Conservation (phyloP, 2,329 filamentous ascomycete species). For the Cercospora citrullina region DNA sequence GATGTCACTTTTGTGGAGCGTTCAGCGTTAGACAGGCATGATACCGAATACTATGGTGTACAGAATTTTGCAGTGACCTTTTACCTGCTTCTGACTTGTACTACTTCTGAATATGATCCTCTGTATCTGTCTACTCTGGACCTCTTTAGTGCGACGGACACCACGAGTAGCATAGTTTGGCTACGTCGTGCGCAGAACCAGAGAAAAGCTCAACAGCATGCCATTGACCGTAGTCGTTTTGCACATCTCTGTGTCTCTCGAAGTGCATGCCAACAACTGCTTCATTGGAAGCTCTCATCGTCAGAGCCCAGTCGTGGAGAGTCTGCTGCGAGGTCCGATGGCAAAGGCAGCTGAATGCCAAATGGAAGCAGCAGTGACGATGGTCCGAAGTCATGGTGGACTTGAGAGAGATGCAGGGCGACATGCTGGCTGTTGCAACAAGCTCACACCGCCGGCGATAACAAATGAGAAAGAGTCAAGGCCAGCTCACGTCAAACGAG, state of each 20-base stretch:
- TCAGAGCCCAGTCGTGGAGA: not conserved
- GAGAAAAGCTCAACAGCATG: not conserved
- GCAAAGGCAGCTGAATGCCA: too few species aligned
- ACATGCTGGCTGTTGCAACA: too few species aligned
- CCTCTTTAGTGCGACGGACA: not conserved
- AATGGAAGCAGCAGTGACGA: too few species aligned
- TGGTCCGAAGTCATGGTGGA: too few species aligned
- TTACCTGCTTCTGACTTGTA: not conserved
- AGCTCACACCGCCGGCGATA: too few species aligned
- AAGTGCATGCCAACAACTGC: not conserved
- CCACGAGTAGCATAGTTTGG: not conserved
- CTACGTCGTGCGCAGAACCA: not conserved
- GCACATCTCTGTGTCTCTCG: not conserved
- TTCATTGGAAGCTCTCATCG: not conserved
- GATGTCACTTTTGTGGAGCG: not conserved
- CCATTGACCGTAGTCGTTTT: not conserved
- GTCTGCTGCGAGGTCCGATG: too few species aligned
- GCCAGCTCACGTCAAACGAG: too few species aligned
- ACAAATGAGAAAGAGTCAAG: too few species aligned
- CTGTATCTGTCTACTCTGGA: not conserved
- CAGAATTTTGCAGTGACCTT: not conserved
- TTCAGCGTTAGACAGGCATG: constrained; percentile 1
- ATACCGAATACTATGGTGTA: not conserved
- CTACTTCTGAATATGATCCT: not conserved
- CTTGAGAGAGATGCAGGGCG: too few species aligned